phyloP scores from a whole-genome alignment of 2,329 filamentous ascomycete species.

The Aureobasidium mangrovei region DNA sequence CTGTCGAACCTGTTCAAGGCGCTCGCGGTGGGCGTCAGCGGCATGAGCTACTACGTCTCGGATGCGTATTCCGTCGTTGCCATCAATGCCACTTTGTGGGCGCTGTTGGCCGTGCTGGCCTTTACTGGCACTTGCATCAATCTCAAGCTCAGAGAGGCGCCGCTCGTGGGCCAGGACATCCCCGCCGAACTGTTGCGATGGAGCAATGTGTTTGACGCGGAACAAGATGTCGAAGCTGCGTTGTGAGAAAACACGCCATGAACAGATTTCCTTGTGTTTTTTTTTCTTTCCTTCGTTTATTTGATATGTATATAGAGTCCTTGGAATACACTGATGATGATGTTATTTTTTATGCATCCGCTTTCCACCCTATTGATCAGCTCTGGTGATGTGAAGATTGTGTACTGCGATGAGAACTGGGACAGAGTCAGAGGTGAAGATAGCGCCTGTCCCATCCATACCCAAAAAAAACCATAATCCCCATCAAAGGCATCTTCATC shows the following conservation, averaged over 20 bases:
- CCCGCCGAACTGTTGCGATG: constrained; percentile 34
- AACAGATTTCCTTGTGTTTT: neutral
- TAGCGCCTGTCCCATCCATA: too few species aligned
- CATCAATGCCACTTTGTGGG: constrained; percentile 39
- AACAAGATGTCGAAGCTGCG: constrained; percentile 22
- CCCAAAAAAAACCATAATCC: too few species aligned
- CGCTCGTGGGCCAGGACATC: constrained; percentile 38
- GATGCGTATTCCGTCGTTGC: constrained; percentile 35
- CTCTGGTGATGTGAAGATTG: too few species aligned
- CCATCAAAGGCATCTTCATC: too few species aligned
- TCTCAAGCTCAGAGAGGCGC: constrained; percentile 37
- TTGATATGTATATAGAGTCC: neutral
- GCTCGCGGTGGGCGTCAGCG: constrained; percentile 38
- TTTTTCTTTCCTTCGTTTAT: neutral
- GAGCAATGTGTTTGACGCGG: constrained; percentile 41
- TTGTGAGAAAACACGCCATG: neutral
- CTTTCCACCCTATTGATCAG: too few species aligned
- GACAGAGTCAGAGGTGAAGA: too few species aligned
- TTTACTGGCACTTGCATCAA: constrained; percentile 35
- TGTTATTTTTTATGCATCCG: neutral
- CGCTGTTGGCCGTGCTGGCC: constrained; percentile 33
- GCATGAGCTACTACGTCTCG: constrained; percentile 38
- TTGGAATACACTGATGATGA: neutral
- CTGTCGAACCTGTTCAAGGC: constrained; percentile 39
- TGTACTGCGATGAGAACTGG: neutral